A percentile compares a stretch with the other conserved stretches of the same genome.
These are phyloP conservation scores for Entamoeba nuttalli DNA, from an alignment of 208 protist genomes.

Conservation along the genomic window DNA sequence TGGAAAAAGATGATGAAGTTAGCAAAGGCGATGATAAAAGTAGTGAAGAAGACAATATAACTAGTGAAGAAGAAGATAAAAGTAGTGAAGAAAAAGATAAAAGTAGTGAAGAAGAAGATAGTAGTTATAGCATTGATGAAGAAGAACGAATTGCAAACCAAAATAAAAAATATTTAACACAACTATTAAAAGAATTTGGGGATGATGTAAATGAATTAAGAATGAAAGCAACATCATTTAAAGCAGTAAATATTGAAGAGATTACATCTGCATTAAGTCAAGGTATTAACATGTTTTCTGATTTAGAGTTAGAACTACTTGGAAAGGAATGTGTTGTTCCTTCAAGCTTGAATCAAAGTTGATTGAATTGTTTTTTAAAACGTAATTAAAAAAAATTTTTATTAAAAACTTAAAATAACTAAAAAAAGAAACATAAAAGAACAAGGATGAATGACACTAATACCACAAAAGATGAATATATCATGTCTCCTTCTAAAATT, in stretches of 20 bases:
- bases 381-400: no score
- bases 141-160: background rate
- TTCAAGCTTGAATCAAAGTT: background rate
- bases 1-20: no score
- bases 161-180: background rate
- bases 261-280: background rate
- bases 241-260: background rate
- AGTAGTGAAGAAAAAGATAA: background rate
- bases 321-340: background rate
- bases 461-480: background rate
- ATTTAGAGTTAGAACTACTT: background rate
- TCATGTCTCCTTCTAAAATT: no score
- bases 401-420: no score
- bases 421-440: no score
- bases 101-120: background rate
- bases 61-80: background rate
- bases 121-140: background rate
- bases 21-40: no score
- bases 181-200: background rate
- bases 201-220: background rate
- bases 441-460: no score
- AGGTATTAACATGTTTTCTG: background rate
- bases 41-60: background rate
- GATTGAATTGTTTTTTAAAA: background rate
- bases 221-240: background rate